These are phyloP conservation scores for Ogataea saltuana DNA, from an alignment of 805 yeast genomes.

Conservation along the genomic window DNA sequence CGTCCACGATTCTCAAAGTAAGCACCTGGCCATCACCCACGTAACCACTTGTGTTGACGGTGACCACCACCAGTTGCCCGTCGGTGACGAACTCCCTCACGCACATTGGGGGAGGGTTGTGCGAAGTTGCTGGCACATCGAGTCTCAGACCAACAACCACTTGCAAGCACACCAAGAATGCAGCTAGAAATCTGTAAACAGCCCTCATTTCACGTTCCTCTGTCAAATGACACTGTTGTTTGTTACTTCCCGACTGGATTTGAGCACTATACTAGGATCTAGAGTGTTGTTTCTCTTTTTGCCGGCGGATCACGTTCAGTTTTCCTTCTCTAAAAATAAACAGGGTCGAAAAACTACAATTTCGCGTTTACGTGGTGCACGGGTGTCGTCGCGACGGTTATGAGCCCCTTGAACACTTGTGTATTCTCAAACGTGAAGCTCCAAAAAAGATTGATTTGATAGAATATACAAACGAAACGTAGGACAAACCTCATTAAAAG, in stretches of 20 bases:
- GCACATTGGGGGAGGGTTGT: constrained; percentile 60
- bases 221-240: not conserved
- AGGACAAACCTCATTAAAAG: not conserved
- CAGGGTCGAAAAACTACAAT: not conserved
- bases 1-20: constrained; percentile 66
- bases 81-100: constrained; percentile 87
- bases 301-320: constrained; percentile 3
- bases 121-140: constrained; percentile 33
- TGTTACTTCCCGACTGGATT: not conserved
- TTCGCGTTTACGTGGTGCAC: constrained; percentile 6
- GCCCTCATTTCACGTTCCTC: constrained; percentile 10
- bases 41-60: constrained; percentile 70
- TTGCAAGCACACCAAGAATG: constrained; percentile 14
- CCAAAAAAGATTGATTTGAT: too few species aligned
- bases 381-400: not conserved
- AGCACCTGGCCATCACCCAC: constrained; percentile 87
- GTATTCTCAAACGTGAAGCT: too few species aligned
- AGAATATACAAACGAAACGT: not conserved
- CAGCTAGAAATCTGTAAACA: constrained; percentile 5
- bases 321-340: constrained; percentile 4
- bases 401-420: too few species aligned
- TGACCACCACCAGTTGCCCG: constrained; percentile 86
- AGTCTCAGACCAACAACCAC: constrained; percentile 29
- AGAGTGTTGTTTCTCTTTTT: not conserved
- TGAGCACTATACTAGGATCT: not conserved